Base-by-base conservation (phyloP, 2,329 filamentous ascomycete species). In the Colletotrichum melonis region DNA sequence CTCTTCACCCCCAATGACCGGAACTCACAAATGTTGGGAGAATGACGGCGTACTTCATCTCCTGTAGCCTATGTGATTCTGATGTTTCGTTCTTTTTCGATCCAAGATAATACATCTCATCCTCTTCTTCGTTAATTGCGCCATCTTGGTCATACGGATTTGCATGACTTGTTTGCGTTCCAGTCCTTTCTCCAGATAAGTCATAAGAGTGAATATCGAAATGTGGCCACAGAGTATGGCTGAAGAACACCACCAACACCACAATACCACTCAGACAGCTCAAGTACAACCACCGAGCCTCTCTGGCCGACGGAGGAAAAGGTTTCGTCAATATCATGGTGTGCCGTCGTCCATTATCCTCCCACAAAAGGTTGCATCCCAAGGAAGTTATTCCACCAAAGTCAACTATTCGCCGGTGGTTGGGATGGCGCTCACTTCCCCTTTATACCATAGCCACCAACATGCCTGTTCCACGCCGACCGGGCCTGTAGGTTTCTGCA, bases 11-110 rank as follows among this genome's bases (percentile, higher is more conserved):
- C 12, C 28, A 38, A 1, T 32, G 3, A 22, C 12, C 6, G 16
- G 12, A 24, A 9, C 70, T 6, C 62, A 73, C 70, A 8, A 52
- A 73, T 38, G 70, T 70, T n/a, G 70, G 67, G 5, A 73, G 16
- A n/a, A 73, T 55, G 11, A 73, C 42, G 30, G 55, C 32, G n/a
- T 73, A 73, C 54, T 56, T 73, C n/a, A 55, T 5, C 2, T 16
- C 26, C 0, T 14, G 49, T 3, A 35, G 2, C 3, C 24, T 49
- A 1, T 24, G 8, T 9, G 66, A 32, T 16, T 57, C 46, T 28
- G 54, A 2, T 12, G 14, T 38, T 2, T 6, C 28, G 5, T 46
- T 12, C 4, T 38, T 24, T 2, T 16, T 12, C 46, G 30, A 26
- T 3, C 28, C 7, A n/a, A 32, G 35, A 5, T 38, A 46, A 1